phyloP scores from a whole-genome alignment of 1,284 basidiomycete species.

The Ustilago bromivora region DNA sequence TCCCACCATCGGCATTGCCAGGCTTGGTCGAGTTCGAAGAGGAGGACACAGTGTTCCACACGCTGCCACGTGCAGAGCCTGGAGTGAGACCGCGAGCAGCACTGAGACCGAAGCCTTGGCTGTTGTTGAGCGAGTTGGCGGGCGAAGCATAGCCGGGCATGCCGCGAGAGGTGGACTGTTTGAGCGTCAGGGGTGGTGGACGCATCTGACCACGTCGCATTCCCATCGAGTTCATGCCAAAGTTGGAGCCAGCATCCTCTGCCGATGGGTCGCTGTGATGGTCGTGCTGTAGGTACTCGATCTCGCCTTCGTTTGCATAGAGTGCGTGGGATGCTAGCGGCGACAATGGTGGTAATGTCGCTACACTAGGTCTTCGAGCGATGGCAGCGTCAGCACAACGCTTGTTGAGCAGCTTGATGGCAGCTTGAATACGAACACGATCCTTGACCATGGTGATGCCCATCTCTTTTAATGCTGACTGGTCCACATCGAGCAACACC shows the following conservation, averaged over 20 bases:
- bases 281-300: constrained; percentile 50
- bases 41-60: constrained; percentile 24
- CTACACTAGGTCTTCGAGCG: constrained; percentile 31
- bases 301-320: constrained; percentile 43
- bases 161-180: constrained; percentile 44
- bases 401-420: constrained; percentile 66
- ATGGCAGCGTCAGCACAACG: constrained; percentile 46
- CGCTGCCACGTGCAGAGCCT: constrained; percentile 35
- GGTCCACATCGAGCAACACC: constrained; percentile 64
- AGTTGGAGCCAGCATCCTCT: constrained; percentile 10
- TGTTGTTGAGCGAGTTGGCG: constrained; percentile 38
- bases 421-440: constrained; percentile 61
- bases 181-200: constrained; percentile 44
- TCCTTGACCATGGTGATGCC: constrained; percentile 66
- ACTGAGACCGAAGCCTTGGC: constrained; percentile 56
- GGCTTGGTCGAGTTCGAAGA: constrained; percentile 30
- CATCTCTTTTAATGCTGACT: constrained; percentile 65
- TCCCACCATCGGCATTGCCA: constrained; percentile 24
- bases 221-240: constrained; percentile 43
- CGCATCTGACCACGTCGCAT: constrained; percentile 49
- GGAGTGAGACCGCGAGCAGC: constrained; percentile 55
- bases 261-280: constrained; percentile 18
- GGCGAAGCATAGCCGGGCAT: constrained; percentile 51
- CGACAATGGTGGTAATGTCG: constrained; percentile 33
- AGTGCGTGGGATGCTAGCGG: constrained; percentile 23